Evolutionary conservation across 306 rosid genomes (phyloP).

Genomic region (Alnus glutinosa): DNA sequence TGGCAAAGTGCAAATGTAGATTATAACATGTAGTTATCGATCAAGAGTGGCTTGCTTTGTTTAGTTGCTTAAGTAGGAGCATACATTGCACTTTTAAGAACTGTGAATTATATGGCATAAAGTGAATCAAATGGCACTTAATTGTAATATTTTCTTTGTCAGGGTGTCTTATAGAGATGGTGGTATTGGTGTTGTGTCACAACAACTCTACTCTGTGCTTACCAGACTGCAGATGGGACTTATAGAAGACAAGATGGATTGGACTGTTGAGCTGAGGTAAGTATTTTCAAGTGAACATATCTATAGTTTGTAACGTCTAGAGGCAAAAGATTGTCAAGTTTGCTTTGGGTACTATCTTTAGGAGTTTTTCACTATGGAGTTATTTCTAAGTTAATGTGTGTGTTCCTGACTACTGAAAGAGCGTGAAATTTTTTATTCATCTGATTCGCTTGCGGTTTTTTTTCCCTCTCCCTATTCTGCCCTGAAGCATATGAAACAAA

Average conservation of each 20-base stretch:
- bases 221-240: slow-evolving; percentile 96
- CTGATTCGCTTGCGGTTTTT: neutral
- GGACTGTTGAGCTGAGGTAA: slow-evolving; percentile 80
- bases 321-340: slow-evolving; percentile 1
- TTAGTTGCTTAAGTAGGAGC: neutral
- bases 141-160: slow-evolving; percentile 21
- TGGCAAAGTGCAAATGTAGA: too few species aligned
- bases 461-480: neutral
- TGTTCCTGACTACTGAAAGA: neutral
- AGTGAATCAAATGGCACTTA: slow-evolving; percentile 12
- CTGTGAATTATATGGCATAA: neutral
- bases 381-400: neutral
- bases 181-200: slow-evolving; percentile 72
- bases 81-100: neutral
- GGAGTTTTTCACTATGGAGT: slow-evolving; percentile 6
- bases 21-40: too few species aligned
- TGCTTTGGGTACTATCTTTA: slow-evolving; percentile 3
- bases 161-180: slow-evolving; percentile 69
- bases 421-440: neutral
- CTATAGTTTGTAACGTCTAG: neutral
- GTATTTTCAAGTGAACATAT: slow-evolving; percentile 10
- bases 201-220: slow-evolving; percentile 75
- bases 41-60: too few species aligned
- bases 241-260: slow-evolving; percentile 70
- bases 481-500: neutral